Percentiles rank a stretch among this genome's conserved stretches.
Evolutionary conservation across 2,329 filamentous ascomycete genomes (phyloP).

Genomic region (Gaeumannomyces tritici): DNA sequence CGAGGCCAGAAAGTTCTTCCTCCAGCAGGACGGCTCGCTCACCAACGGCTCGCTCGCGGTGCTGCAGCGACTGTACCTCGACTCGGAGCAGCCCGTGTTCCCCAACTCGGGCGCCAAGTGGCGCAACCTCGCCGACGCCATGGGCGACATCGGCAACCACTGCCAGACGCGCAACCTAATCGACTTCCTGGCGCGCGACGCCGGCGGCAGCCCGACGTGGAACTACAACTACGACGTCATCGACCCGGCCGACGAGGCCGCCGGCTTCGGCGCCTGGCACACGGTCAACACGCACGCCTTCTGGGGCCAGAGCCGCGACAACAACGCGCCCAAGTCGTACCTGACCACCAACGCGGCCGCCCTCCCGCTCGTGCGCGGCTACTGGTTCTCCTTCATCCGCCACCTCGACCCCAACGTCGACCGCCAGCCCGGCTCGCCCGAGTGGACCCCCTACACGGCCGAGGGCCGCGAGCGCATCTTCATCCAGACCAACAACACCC

Average conservation of each 20-base stretch:
- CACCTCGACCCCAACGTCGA: conserved; percentile 53
- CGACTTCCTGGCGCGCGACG: background rate
- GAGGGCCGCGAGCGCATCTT: background rate
- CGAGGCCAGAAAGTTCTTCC: background rate
- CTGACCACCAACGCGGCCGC: conserved; percentile 44
- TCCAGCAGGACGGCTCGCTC: background rate
- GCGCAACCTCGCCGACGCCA: conserved; percentile 1
- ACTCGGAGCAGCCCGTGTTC: conserved; percentile 1
- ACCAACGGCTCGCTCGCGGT: background rate
- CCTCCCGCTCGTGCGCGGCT: conserved; percentile 53
- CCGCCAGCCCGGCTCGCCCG: conserved; percentile 32
- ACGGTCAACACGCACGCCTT: conserved; percentile 57
- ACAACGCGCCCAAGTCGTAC: conserved; percentile 44
- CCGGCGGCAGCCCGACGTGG: background rate
- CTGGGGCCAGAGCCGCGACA: conserved; percentile 50
- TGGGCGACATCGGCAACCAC: conserved; percentile 1
- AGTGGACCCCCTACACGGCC: conserved; percentile 34
- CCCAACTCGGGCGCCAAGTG: background rate
- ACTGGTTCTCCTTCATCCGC: conserved; percentile 67
- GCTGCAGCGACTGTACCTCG: background rate
- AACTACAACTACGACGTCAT: conserved; percentile 58
- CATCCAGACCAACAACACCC: conserved; percentile 3
- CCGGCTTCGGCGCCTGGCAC: conserved; percentile 56
- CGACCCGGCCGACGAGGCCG: conserved; percentile 39
- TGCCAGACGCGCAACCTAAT: conserved; percentile 1